Evolutionary conservation across 2,329 filamentous ascomycete genomes (phyloP), one percentile per base, ranked within the genome.

Genomic region (Neonectria neomacrospora): DNA sequence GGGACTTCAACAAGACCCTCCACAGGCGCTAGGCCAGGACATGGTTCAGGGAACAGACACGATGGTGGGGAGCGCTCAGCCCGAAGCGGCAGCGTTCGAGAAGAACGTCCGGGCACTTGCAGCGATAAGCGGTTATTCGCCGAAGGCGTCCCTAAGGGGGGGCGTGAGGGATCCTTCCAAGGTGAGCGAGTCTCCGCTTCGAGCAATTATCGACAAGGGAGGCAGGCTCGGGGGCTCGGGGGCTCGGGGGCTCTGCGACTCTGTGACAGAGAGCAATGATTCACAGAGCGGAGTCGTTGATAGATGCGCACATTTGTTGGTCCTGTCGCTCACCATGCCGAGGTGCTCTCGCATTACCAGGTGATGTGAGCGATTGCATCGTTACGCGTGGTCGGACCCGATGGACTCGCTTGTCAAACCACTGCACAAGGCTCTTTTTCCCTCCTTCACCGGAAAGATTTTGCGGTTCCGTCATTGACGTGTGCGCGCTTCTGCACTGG

Each of bases 71-170:
- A n/a, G 20, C 45, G 41, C 51, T 59, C 55, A 47, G 39, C 58
- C 42, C 10, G n/a, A 61, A 63, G 50, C n/a, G 48, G 65, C 26
- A 61, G 53, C 39, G 53, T 65, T 67, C 63, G 23, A 63, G 65
- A 65, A 58, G 62, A 42, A 47, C 32, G 32, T 48, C 32, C 30
- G 51, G 52, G 23, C 42, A 42, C 34, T 51, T 26, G 26, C 28
- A 30, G 44, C 18, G 55, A 52, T 53, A 54, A 42, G 41, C 48
- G 39, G 56, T 18, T 45, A 20, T 41, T 26, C 53, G 23, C 56
- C 48, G 53, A 53, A 28, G 42, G 48, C 47, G 58, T 57, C 34
- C 54, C 47, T 32, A 32, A 37, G 42, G 47, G 51, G 30, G 42
- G 47, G 51, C 42, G 41, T 37, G 23, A 41, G 45, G 41, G 41